Conservation (phyloP, 306 rosid species). For the Quillaja saponaria region DNA sequence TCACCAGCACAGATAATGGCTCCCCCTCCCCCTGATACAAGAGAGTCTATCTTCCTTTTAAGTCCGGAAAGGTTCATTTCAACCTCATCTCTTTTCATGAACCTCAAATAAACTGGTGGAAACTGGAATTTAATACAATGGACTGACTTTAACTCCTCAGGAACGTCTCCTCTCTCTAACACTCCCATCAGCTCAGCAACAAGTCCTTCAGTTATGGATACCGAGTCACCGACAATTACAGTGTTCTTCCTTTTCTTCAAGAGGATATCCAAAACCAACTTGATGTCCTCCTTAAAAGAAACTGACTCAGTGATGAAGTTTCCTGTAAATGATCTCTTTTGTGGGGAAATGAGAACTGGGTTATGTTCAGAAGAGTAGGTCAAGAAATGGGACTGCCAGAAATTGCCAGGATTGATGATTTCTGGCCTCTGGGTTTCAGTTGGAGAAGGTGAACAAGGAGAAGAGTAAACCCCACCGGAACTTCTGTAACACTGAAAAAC, state of each 20-base stretch:
- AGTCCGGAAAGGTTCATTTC: slow-evolving; percentile 57
- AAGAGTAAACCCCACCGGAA: slow-evolving; percentile 71
- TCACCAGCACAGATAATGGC: slow-evolving; percentile 72
- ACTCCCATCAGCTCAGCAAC: slow-evolving; percentile 59
- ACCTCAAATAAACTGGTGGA: slow-evolving; percentile 51
- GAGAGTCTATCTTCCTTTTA: slow-evolving; percentile 54
- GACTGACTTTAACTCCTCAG: slow-evolving; percentile 60
- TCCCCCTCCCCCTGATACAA: slow-evolving; percentile 44
- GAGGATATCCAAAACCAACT: slow-evolving; percentile 58
- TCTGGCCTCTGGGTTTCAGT: slow-evolving; percentile 31
- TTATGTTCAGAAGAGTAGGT: slow-evolving; percentile 50
- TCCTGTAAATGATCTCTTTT: slow-evolving; percentile 41
- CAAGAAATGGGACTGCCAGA: slow-evolving; percentile 54
- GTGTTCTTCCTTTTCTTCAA: slow-evolving; percentile 58
- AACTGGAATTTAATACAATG: slow-evolving; percentile 55
- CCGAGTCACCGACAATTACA: slow-evolving; percentile 77
- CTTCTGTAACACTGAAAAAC: slow-evolving; percentile 58
- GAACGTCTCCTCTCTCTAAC: slow-evolving; percentile 68
- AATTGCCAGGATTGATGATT: slow-evolving; percentile 31
- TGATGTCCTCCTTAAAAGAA: slow-evolving; percentile 64
- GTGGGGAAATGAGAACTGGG: slow-evolving; percentile 60
- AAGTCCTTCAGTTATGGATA: slow-evolving; percentile 57
- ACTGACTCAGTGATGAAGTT: slow-evolving; percentile 24
- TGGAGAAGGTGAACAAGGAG: slow-evolving; percentile 82
- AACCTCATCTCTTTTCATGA: slow-evolving; percentile 69